Percentiles rank a stretch among this genome's conserved stretches.
Conservation (phyloP, 1,284 basidiomycete genomes). For the Malassezia slooffiae region DNA sequence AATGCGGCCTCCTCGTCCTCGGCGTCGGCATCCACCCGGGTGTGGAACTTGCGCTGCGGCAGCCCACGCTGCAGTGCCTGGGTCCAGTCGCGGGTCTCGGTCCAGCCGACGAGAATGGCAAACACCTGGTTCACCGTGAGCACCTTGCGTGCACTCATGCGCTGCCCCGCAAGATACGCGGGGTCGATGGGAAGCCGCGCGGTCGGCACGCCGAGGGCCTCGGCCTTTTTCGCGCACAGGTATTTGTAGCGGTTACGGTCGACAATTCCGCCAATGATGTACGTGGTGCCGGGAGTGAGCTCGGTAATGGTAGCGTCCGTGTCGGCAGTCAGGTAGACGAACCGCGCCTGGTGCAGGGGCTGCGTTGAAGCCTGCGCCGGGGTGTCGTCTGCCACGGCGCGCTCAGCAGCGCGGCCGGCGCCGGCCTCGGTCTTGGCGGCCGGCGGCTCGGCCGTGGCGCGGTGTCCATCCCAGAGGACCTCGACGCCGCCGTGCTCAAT, state of each 20-base stretch:
- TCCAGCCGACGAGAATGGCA: constrained; percentile 82
- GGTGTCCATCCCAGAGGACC: constrained; percentile 6
- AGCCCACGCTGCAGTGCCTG: constrained; percentile 63
- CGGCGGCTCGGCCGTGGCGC: background rate
- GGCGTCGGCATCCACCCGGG: background rate
- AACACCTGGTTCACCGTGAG: constrained; percentile 92
- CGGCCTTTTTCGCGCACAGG: constrained; percentile 76
- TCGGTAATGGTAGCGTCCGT: constrained; percentile 70
- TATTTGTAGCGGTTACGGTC: constrained; percentile 91
- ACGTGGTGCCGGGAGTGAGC: constrained; percentile 71
- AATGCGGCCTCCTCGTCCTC: background rate
- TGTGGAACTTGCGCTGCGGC: constrained; percentile 69
- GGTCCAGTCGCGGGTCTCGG: constrained; percentile 46
- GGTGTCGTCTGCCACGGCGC: background rate
- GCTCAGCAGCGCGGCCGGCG: too few relatives aligned
- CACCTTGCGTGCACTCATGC: constrained; percentile 76
- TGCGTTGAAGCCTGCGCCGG: too few relatives aligned
- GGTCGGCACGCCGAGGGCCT: constrained; percentile 61
- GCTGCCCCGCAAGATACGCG: constrained; percentile 5
- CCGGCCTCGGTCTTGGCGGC: background rate
- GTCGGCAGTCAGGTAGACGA: constrained; percentile 93
- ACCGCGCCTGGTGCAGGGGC: constrained; percentile 43
- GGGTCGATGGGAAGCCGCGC: constrained; percentile 72
- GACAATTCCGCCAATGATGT: constrained; percentile 90
- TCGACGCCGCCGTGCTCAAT: constrained; percentile 53